These are phyloP conservation scores for Mortierella sp. DNA, from an alignment of 371 early-diverging fungal genomes.

Conservation along the genomic window DNA sequence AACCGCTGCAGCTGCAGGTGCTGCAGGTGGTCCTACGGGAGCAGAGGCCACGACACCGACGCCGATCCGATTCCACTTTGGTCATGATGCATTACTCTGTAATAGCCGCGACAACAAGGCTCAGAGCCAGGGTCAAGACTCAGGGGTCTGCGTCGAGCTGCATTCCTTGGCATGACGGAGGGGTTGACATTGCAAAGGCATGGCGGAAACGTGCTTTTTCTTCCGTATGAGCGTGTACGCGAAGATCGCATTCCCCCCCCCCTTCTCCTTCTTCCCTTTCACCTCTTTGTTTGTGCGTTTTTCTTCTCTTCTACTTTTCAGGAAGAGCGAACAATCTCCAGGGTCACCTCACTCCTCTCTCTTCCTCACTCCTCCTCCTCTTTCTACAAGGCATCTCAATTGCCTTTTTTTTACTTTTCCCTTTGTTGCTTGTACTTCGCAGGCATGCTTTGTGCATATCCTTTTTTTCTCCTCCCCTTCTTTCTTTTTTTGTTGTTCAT, in stretches of 20 bases:
- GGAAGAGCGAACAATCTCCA: not conserved
- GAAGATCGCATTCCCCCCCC: not conserved
- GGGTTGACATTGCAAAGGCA: not conserved
- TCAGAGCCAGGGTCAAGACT: slow-evolving; percentile 38
- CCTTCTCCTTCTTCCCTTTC: not conserved
- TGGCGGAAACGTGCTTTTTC: not conserved
- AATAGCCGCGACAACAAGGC: slow-evolving; percentile 25
- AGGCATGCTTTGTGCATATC: not conserved
- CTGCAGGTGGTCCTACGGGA: not conserved
- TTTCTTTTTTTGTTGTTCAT: not conserved
- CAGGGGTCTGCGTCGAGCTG: slow-evolving; percentile 29
- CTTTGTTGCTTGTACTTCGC: not conserved
- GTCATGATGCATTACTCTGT: slow-evolving; percentile 15
- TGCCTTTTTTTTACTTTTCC: not conserved
- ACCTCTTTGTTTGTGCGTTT: not conserved
- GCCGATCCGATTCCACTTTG: slow-evolving; percentile 9
- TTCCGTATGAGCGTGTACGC: not conserved
- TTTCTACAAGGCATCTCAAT: not conserved
- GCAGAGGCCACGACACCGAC: slow-evolving; percentile 5
- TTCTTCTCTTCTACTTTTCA: not conserved
- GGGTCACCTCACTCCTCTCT: not conserved
- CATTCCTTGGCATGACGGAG: slow-evolving; percentile 24
- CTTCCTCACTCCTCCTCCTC: not conserved
- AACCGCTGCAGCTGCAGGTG: not conserved
- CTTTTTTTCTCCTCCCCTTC: not conserved